Percentiles rank a stretch among this genome's conserved stretches.
Conservation (phyloP, 495 filamentous ascomycete species). For the Pyrenula massariospora region DNA sequence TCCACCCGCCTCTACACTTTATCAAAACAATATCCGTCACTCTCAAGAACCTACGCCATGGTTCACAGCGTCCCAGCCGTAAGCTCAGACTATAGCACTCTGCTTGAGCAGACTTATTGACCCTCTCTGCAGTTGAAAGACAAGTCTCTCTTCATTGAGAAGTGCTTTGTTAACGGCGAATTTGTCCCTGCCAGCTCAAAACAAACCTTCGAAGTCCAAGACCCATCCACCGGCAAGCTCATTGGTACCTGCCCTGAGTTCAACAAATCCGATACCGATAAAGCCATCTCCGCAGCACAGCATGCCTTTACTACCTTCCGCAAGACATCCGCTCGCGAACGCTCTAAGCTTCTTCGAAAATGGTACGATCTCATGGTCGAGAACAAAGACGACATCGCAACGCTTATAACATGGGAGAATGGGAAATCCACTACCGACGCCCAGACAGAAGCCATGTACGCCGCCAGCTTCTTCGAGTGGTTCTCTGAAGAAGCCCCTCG, state of each 20-base stretch:
- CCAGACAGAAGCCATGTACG: constrained; percentile 60
- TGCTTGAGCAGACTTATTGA: background rate
- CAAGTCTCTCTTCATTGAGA: constrained; percentile 66
- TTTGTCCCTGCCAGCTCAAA: constrained; percentile 66
- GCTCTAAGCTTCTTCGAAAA: constrained; percentile 57
- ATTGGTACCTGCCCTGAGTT: constrained; percentile 83
- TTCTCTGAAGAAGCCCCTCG: constrained; percentile 68
- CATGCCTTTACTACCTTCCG: constrained; percentile 68
- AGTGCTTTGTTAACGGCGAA: constrained; percentile 76
- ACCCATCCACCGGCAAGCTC: constrained; percentile 66
- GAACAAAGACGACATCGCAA: constrained; percentile 63
- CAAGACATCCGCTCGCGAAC: constrained; percentile 63
- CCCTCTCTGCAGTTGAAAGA: constrained; percentile 55
- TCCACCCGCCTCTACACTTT: background rate
- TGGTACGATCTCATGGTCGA: constrained; percentile 69
- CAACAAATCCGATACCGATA: constrained; percentile 57
- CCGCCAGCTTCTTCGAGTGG: constrained; percentile 74
- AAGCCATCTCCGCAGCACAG: constrained; percentile 65
- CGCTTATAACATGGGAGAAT: constrained; percentile 54
- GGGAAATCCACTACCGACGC: constrained; percentile 66
- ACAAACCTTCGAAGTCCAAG: constrained; percentile 70
- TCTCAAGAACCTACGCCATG: constrained; percentile 14
- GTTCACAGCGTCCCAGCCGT: constrained; percentile 30
- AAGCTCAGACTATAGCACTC: constrained; percentile 2
- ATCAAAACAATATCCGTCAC: background rate